Conservation (phyloP, 2,329 filamentous ascomycete species). For the Herpotrichia juniperi region DNA sequence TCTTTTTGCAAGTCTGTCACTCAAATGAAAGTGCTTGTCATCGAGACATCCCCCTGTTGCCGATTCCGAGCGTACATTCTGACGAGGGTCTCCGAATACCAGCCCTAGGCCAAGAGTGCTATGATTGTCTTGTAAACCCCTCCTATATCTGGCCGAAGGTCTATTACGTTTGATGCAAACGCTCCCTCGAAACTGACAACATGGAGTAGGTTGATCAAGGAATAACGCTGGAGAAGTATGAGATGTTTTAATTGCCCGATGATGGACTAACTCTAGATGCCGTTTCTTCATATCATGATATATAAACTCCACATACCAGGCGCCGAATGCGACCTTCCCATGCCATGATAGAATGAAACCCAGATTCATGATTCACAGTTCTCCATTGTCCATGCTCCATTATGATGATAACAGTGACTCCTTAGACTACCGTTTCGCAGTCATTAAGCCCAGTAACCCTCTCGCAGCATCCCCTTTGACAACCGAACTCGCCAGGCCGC, state of each 20-base stretch:
- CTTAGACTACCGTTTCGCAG: slow-evolving; percentile 9
- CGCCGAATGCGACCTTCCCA: not conserved
- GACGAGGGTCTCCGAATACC: too few relatives aligned
- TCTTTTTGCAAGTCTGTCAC: too few relatives aligned
- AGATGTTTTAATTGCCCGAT: not conserved
- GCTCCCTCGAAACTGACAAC: too few relatives aligned
- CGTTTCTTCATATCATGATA: not conserved
- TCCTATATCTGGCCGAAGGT: too few relatives aligned
- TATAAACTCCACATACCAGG: not conserved
- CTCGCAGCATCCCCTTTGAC: slow-evolving; percentile 59
- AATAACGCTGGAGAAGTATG: too few relatives aligned
- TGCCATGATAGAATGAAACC: not conserved
- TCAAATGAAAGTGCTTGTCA: too few relatives aligned
- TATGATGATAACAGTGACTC: not conserved
- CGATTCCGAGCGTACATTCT: too few relatives aligned
- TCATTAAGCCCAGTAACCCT: slow-evolving; percentile 58
- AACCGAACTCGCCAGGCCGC: slow-evolving; percentile 53
- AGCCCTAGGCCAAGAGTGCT: too few relatives aligned
- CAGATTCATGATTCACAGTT: not conserved
- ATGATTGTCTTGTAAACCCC: too few relatives aligned
- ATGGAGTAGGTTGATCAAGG: too few relatives aligned
- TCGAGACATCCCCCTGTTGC: too few relatives aligned
- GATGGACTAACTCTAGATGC: not conserved
- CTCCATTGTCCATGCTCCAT: not conserved
- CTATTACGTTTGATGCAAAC: too few relatives aligned